Evolutionary conservation across 139 green algal species (phyloP).

Genomic region (Chlamydomonas schloesseri): DNA sequence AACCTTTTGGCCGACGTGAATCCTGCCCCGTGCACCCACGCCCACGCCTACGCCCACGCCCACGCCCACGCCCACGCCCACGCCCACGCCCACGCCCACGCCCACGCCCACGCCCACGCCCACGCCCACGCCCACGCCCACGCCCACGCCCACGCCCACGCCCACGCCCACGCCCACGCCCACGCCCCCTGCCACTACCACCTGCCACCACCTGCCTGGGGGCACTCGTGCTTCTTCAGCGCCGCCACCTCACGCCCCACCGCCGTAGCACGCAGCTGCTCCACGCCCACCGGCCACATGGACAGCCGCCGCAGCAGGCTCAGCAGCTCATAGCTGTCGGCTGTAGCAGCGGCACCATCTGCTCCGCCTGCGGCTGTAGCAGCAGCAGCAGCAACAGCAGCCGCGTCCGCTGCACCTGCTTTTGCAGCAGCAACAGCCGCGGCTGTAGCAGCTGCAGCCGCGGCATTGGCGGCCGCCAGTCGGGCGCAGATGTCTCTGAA

Average conservation of each 20-base stretch:
- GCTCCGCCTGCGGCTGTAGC: not conserved
- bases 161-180: too few species aligned
- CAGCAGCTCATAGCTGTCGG: conserved; percentile 16
- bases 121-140: too few species aligned
- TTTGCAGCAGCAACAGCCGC: not conserved
- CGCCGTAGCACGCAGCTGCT: not conserved
- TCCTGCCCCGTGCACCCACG: too few species aligned
- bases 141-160: too few species aligned
- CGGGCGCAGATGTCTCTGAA: conserved; percentile 37
- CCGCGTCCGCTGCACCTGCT: not conserved
- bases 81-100: too few species aligned
- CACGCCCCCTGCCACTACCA: too few species aligned
- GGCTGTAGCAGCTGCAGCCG: not conserved
- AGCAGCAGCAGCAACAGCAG: not conserved
- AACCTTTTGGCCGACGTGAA: too few species aligned
- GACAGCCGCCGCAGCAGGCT: conserved; percentile 15
- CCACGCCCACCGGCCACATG: conserved; percentile 11
- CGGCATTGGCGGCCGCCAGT: not conserved
- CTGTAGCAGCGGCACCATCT: not conserved
- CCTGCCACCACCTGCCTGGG: not conserved
- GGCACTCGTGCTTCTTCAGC: conserved; percentile 39
- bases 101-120: too few species aligned
- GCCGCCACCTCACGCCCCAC: conserved; percentile 39
- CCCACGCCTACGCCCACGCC: too few species aligned
- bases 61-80: too few species aligned